These are phyloP conservation scores for Bolboschoenus planiculmis DNA, from an alignment of 176 grass and related monocot species.

Conservation along the genomic window DNA sequence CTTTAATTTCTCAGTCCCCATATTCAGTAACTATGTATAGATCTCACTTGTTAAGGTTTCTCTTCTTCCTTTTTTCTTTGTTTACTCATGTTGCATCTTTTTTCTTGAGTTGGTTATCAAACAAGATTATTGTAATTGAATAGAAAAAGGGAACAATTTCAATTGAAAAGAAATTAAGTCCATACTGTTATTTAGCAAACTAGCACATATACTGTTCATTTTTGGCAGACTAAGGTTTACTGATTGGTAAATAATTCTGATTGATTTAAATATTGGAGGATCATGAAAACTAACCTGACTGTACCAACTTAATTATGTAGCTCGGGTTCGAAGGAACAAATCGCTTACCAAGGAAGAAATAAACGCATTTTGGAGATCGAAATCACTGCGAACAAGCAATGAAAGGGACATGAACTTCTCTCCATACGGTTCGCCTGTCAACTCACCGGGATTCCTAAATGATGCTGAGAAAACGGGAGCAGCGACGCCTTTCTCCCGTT, in stretches of 20 bases:
- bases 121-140: not conserved
- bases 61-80: not conserved
- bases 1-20: no score
- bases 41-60: not conserved
- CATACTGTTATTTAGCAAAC: not conserved
- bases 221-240: not conserved
- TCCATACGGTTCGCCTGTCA: not conserved
- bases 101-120: not conserved
- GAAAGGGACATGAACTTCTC: constrained; percentile 15
- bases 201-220: not conserved
- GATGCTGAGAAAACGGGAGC: not conserved
- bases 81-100: not conserved
- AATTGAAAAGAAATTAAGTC: not conserved
- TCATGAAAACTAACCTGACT: not conserved
- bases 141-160: not conserved
- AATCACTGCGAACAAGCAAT: constrained; percentile 29
- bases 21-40: not conserved
- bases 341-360: constrained; percentile 85
- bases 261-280: not conserved
- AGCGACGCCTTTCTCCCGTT: not conserved
- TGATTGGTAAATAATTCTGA: not conserved
- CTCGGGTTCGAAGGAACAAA: constrained; percentile 43
- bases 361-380: constrained; percentile 55
- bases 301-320: constrained; percentile 5
- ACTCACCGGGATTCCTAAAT: not conserved